These are phyloP conservation scores for Carex littledalei DNA, from an alignment of 176 grass and related monocot species.

Conservation along the genomic window DNA sequence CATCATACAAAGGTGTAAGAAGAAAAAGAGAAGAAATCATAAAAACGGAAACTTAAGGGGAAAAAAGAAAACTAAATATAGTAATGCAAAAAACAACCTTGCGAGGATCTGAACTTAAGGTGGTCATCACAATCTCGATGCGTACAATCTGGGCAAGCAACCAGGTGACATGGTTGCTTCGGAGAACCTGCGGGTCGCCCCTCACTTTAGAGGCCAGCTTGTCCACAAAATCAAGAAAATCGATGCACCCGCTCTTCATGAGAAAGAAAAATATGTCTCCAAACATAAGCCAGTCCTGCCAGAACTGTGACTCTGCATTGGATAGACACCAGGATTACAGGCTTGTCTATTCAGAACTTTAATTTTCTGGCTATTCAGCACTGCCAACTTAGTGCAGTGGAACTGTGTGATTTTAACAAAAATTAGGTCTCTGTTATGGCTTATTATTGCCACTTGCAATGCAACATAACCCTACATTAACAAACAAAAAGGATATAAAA, in stretches of 20 bases:
- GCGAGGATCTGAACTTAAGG: conserved; percentile 76
- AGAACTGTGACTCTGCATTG: conserved; percentile 73
- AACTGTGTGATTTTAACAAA: not conserved
- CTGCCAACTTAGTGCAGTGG: not conserved
- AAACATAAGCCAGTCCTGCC: conserved; percentile 98
- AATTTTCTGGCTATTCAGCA: not conserved
- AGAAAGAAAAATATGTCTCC: conserved; percentile 99
- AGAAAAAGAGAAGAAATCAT: not conserved
- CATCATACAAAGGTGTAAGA: conserved; percentile 7
- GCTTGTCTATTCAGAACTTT: not conserved
- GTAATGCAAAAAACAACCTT: conserved; percentile 36
- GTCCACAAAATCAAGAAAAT: conserved; percentile 98
- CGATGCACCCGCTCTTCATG: conserved; percentile 98
- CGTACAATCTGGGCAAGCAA: conserved; percentile 94
- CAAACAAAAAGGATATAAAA: not conserved
- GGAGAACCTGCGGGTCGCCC: conserved; percentile 76
- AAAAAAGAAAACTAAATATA: not conserved
- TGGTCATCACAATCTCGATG: conserved; percentile 85
- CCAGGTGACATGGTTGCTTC: conserved; percentile 98
- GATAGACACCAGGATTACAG: not conserved
- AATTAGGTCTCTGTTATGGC: not conserved
- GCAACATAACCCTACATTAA: not conserved
- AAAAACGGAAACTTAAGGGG: not conserved
- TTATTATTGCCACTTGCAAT: not conserved
- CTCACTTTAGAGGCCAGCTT: conserved; percentile 80